Base-by-base conservation (phyloP, 2,329 filamentous ascomycete genomes). In the Aspergillus jensenii region DNA sequence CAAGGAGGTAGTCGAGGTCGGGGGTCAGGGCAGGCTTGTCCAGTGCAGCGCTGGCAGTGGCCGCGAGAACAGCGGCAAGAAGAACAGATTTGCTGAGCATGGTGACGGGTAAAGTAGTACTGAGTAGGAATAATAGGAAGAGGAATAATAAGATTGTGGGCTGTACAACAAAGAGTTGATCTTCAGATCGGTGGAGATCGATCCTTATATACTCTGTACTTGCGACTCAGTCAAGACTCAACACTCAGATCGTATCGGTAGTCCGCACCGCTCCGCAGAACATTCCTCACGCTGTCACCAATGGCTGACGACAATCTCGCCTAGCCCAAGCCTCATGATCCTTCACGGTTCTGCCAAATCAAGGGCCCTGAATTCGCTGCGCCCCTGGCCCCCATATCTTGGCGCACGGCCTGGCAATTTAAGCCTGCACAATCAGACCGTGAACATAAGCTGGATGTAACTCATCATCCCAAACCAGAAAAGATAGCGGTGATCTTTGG, bases 1-100 rank as follows among this genome's bases (percentile, higher is more conserved):
- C 35, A 3, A 33, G n/a, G 6, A 58, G 45, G 23, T 58, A 58
- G 51, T 54, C 56, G 9, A 58, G 19, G 50, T 58, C 23, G 19
- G 6, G 9, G 15, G 56, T 58, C 9, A 58, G 25, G 27, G 56
- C 56, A 1, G 56, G 56, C 44, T 58, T 58, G 43, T 43, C 37
- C 15, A 58, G 41, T 6, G 27, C 37, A 7, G n/a, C 12, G 46
- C 27, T 6, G 25, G 12, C 27, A 19, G 51, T 27, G 17, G 46
- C 47, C 3, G 46, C 54, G 6, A 56, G 54, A 17, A 31, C 47
- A n/a, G 54, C 46, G n/a, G 21, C 27, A 15, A 56, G 9, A 15
- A 50, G 7, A n/a, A 46, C 17, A 12, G 40, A 45, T 21, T 46
- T 56, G 21, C 6, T 45, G 14, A 45, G 45, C 19, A 43, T 44